phyloP scores from a whole-genome alignment of 148 eudicot genomes.

The Camellia japonica region DNA sequence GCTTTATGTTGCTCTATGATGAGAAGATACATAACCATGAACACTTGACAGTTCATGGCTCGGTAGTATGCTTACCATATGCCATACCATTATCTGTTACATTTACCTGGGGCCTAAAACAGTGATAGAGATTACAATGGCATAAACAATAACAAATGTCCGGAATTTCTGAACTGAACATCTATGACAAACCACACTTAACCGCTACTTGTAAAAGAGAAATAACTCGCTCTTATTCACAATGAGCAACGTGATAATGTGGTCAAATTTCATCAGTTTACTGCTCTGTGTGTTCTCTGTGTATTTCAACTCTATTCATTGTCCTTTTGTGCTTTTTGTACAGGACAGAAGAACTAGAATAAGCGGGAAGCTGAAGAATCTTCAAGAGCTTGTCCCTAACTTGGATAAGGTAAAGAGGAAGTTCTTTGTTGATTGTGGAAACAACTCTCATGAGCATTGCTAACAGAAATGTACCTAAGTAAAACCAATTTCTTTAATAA shows the following conservation, averaged over 20 bases:
- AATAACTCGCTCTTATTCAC: no score
- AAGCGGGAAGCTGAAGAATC: slow-evolving; percentile 77
- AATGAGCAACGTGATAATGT: neutral
- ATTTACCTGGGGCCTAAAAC: neutral
- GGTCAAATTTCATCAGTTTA: neutral
- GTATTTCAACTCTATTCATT: neutral
- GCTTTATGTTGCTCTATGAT: no score
- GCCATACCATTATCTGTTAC: no score
- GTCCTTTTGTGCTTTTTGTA: neutral
- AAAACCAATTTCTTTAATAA: neutral
- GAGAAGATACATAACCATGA: no score
- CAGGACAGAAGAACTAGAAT: slow-evolving; percentile 92
- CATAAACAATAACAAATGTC: neutral
- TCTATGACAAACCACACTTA: neutral
- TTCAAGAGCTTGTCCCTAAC: slow-evolving; percentile 90
- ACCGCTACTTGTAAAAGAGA: neutral
- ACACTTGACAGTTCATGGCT: no score
- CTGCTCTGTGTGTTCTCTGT: neutral
- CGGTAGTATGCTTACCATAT: no score
- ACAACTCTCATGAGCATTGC: neutral
- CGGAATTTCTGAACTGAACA: neutral
- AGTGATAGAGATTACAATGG: neutral
- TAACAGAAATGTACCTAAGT: neutral
- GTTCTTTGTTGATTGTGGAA: no score
- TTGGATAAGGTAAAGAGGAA: slow-evolving; percentile 94